Base-by-base conservation (phyloP, 1,284 basidiomycete species). In the Moniliella sp. region DNA sequence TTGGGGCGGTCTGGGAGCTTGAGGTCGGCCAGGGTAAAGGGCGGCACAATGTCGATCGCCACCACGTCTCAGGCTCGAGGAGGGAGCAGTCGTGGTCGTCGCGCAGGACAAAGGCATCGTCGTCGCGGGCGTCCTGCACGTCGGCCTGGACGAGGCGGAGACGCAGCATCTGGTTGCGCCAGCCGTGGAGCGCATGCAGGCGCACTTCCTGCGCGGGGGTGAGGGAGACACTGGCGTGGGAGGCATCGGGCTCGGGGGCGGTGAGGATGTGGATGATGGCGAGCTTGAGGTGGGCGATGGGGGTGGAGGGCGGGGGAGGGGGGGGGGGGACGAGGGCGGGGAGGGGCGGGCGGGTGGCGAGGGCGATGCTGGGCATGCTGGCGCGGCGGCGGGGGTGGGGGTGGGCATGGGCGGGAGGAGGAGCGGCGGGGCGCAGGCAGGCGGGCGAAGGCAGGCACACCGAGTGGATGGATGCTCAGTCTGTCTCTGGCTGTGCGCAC, bases 81-180 rank as follows among this genome's bases (percentile, higher is more conserved):
- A 55, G 39, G 5, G 40, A 43, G 40, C 56, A 59, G 18, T 57
- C 50, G 45, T 55, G 49, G 28, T 50, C 47, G 26, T 59, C 56
- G 11, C 36, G 36, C 17, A 59, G 42, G 32, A 40, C 40, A 16
- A 57, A 48, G 14, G 54, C 56, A n/a, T 32, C 38, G 27, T 37
- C 27, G 9, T 29, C 36, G 8, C 36, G 27, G 13, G 35, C 40
- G 15, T 42, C 40, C 13, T 48, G 43, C 25, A 48, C 40, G 23
- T 43, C 48, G 21, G 36, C 37, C 30, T 59, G 56, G 11, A 44
- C 35, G n/a, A 57, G 46, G 25, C 55, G 42, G n/a, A 59, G 43
- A 1, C 42, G 42, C 30, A 59, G 41, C 46, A 52, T 49, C 30
- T 47, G 40, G 35, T 52, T 48, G 21, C 55, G 46, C 56, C 56